phyloP scores from a whole-genome alignment of 1,139 yeast species.

The Saccharomyces pastorianus region DNA sequence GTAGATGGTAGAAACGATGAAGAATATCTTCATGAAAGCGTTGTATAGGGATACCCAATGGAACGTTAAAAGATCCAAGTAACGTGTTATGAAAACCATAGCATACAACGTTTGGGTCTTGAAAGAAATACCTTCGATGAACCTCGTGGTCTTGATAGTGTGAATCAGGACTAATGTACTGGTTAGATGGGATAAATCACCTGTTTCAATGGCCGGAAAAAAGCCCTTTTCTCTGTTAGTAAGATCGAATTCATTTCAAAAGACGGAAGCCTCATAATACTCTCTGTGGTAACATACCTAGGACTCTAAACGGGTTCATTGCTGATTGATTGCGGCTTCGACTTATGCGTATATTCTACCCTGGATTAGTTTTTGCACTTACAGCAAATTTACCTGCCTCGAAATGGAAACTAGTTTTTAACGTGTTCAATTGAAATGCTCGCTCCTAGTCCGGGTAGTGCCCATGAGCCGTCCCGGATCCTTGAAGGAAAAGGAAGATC shows the following conservation, averaged over 20 bases:
- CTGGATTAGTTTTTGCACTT: not conserved
- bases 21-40: constrained; percentile 70
- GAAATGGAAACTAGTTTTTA: not conserved
- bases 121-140: constrained; percentile 78
- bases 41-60: constrained; percentile 64
- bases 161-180: constrained; percentile 69
- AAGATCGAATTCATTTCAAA: not conserved
- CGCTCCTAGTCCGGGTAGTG: not conserved
- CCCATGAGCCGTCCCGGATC: not conserved
- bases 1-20: constrained; percentile 66
- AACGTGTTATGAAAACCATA: constrained; percentile 71
- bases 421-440: not conserved
- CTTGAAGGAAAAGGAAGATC: not conserved
- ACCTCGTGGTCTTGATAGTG: constrained; percentile 55
- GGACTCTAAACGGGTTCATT: constrained; percentile 45
- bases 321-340: not conserved
- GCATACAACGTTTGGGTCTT: constrained; percentile 81
- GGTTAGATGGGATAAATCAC: constrained; percentile 77
- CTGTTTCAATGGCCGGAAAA: constrained; percentile 22
- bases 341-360: constrained; percentile 4
- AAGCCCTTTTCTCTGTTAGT: not conserved
- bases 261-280: not conserved
- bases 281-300: constrained; percentile 18
- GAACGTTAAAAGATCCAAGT: constrained; percentile 51
- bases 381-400: not conserved